Conservation (phyloP, 352 stramenopile genomes). For the Thalassiosira pacifica region DNA sequence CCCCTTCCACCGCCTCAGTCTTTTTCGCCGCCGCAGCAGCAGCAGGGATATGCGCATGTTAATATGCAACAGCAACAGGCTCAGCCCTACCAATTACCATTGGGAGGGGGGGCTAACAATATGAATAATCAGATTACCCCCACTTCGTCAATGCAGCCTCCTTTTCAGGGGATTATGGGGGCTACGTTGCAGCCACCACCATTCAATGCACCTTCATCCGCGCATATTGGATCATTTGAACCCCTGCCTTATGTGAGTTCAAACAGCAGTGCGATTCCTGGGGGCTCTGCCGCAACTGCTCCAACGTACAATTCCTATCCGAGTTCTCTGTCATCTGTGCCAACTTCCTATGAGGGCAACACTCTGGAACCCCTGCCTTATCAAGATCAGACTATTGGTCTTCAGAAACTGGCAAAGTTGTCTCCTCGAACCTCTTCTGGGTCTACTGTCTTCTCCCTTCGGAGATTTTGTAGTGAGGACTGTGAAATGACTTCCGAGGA, state of each 20-base stretch:
- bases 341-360: neutral
- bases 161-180: neutral
- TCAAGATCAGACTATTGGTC: neutral
- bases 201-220: conserved; percentile 2
- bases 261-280: neutral
- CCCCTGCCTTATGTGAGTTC: neutral
- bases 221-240: conserved; percentile 3
- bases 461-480: conserved; percentile 23
- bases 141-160: neutral
- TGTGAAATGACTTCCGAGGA: conserved; percentile 42
- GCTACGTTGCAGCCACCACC: conserved; percentile 13
- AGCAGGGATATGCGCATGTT: neutral
- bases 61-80: conserved; percentile 20
- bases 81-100: neutral
- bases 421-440: conserved; percentile 8
- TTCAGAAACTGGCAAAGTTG: conserved; percentile 10
- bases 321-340: neutral
- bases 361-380: conserved; percentile 1
- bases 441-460: conserved; percentile 36
- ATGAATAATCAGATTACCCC: conserved; percentile 1
- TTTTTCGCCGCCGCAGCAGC: neutral
- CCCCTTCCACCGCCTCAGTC: conserved; percentile 19
- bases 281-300: neutral
- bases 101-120: neutral
- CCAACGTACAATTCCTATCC: no score